These are phyloP conservation scores for Flaveria brownii DNA, from an alignment of 129 eudicot genomes.

Conservation along the genomic window DNA sequence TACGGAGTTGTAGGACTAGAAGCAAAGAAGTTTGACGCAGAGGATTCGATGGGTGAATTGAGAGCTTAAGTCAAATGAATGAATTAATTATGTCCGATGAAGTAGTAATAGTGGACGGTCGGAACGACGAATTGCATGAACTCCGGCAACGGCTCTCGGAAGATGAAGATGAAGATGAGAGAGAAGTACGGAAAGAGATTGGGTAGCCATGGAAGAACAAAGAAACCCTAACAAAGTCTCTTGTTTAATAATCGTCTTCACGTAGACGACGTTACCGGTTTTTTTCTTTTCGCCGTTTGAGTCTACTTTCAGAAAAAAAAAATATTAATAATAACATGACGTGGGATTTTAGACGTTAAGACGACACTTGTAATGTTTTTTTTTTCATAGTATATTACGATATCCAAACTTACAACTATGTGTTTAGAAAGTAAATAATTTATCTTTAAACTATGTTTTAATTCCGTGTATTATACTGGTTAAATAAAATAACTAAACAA, in stretches of 20 bases:
- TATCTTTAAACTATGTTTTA: too few relatives aligned
- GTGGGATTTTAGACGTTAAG: too few relatives aligned
- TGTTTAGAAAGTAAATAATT: too few relatives aligned
- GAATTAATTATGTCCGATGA: slow-evolving; percentile 26
- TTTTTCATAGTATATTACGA: too few relatives aligned
- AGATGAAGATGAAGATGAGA: slow-evolving; percentile 39
- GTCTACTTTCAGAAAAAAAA: too few relatives aligned
- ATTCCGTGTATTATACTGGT: too few relatives aligned
- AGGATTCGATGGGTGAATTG: slow-evolving; percentile 30
- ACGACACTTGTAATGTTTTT: too few relatives aligned
- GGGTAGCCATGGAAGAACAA: slow-evolving; percentile 54
- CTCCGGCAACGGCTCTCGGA: slow-evolving; percentile 30
- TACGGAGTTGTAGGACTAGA: slow-evolving; percentile 64
- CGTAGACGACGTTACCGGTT: neutral
- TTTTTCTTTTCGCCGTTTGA: neutral
- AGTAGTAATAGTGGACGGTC: slow-evolving; percentile 16
- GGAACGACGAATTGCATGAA: slow-evolving; percentile 18
- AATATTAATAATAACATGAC: too few relatives aligned
- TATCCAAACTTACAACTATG: too few relatives aligned
- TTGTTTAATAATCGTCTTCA: neutral
- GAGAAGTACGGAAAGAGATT: slow-evolving; percentile 40
- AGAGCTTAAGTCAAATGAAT: slow-evolving; percentile 51
- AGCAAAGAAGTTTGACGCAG: slow-evolving; percentile 30
- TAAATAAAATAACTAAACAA: too few relatives aligned
- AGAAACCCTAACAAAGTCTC: slow-evolving; percentile 29